Base-by-base conservation (phyloP, 495 filamentous ascomycete genomes). In the Venustampulla echinocandica region DNA sequence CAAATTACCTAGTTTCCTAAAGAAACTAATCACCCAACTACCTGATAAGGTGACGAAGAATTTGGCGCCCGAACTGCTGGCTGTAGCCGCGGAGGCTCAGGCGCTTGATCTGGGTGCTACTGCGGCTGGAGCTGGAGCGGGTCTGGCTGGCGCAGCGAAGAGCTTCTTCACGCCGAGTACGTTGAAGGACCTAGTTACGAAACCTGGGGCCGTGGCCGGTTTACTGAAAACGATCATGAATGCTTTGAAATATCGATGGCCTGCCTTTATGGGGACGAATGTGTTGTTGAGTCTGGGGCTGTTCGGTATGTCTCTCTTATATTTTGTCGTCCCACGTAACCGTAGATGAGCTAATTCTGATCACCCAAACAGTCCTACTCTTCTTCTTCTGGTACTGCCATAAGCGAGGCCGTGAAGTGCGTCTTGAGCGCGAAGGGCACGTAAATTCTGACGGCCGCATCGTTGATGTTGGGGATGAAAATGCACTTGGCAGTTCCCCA, bases 361-460 rank as follows among this genome's bases (percentile, higher is more conserved):
- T 33, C 20, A 27, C n/a, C n/a, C 18, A 18, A 28, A 14, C 52
- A 89, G 85, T 96, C 48, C 69, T 98, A 10, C 65, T 98, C 23
- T 87, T 90, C 60, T 85, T 90, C 40, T 76, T 97, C 49, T 98
- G 90, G 90, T 98, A 98, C 62, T 96, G 87, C 64, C 85, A 96
- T 61, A 95, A 95, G 63, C 79, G 92, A 11, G 92, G 92, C 27
- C 76, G 77, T 13, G 92, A 98, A 65, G 79, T 79, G 11, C 71
- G 92, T 27, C 70, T 95, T 1, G 86, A 87, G 25, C 32, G 30
- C 10, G 57, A 53, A 33, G 34, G 7, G n/a, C 47, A 30, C 36
- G 38, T 55, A n/a, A 35, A 53, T 33, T 38, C 47, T 42, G 46
- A 58, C 13, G 54, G 54, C 22, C 50, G 57, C 3, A 44, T 52